These are phyloP conservation scores for Endoconidiophora polonica DNA, from an alignment of 2,329 filamentous ascomycete genomes.

Conservation along the genomic window DNA sequence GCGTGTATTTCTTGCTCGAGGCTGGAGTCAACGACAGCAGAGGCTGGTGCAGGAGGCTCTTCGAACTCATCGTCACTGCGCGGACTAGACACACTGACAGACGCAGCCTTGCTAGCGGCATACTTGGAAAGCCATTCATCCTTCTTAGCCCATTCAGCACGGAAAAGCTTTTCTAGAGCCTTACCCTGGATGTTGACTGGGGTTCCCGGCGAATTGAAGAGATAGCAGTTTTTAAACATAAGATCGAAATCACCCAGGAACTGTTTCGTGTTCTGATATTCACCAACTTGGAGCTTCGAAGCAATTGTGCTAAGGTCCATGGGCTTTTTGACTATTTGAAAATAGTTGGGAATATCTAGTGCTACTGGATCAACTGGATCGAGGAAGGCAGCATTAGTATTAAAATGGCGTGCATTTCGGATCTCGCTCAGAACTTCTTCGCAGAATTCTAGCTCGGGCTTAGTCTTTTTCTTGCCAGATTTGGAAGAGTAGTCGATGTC, in stretches of 20 bases:
- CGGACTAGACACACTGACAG: constrained; percentile 45
- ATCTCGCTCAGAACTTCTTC: constrained; percentile 67
- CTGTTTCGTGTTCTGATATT: constrained; percentile 69
- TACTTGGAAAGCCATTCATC: constrained; percentile 65
- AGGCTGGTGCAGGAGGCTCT: constrained; percentile 36
- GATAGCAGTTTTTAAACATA: constrained; percentile 79
- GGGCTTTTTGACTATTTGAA: constrained; percentile 85
- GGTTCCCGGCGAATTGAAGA: constrained; percentile 67
- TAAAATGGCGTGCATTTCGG: constrained; percentile 52
- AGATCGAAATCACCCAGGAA: constrained; percentile 70
- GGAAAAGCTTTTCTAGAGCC: constrained; percentile 58
- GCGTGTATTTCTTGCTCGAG: constrained; percentile 32
- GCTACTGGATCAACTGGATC: constrained; percentile 84
- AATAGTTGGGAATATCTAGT: constrained; percentile 82
- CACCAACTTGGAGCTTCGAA: constrained; percentile 57
- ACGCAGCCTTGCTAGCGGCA: constrained; percentile 36
- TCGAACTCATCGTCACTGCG: constrained; percentile 54
- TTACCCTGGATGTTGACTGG: constrained; percentile 57
- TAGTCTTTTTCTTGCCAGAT: constrained; percentile 72
- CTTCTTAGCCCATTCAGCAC: constrained; percentile 60
- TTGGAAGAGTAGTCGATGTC: constrained; percentile 75
- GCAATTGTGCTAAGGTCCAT: constrained; percentile 86
- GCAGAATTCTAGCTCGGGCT: constrained; percentile 79
- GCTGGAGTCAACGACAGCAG: constrained; percentile 24
- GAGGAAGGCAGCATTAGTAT: constrained; percentile 58